A percentile compares a stretch with the other conserved stretches of the same genome.
Conservation (phyloP, 1,284 basidiomycete species). For the Anthracocystis panici-leucophaei region DNA sequence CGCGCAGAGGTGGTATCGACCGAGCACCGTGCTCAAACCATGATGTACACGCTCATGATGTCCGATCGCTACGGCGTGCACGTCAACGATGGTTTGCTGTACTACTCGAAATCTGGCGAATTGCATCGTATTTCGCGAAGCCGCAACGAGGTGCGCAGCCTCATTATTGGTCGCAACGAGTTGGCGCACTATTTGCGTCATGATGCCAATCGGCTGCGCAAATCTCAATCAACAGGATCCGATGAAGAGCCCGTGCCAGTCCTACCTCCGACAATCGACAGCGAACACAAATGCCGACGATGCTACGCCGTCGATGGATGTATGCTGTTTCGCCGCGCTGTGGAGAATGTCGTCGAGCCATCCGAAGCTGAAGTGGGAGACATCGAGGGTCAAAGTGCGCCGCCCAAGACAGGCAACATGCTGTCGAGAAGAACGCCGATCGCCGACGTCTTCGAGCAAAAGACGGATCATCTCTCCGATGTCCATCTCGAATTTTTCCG, state of each 20-base stretch:
- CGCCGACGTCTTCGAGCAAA: slow-evolving; percentile 80
- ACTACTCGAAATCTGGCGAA: slow-evolving; percentile 91
- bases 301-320: slow-evolving; percentile 89
- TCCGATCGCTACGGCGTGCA: slow-evolving; percentile 82
- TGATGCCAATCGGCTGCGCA: slow-evolving; percentile 43
- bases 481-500: slow-evolving; percentile 83
- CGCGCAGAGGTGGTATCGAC: slow-evolving; percentile 75
- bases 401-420: slow-evolving; percentile 6
- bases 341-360: slow-evolving; percentile 54
- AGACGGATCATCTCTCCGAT: slow-evolving; percentile 82
- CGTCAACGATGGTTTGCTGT: slow-evolving; percentile 81
- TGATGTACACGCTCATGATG: slow-evolving; percentile 93
- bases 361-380: slow-evolving; percentile 10
- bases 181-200: slow-evolving; percentile 79
- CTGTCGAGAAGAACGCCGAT: slow-evolving; percentile 73
- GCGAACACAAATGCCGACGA: slow-evolving; percentile 79
- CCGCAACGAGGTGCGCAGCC: slow-evolving; percentile 84
- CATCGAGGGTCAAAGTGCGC: slow-evolving; percentile 7
- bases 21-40: slow-evolving; percentile 96
- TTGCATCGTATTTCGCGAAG: slow-evolving; percentile 82
- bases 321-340: slow-evolving; percentile 88
- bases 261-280: slow-evolving; percentile 84
- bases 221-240: slow-evolving; percentile 10
- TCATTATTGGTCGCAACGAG: slow-evolving; percentile 86
- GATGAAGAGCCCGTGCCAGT: slow-evolving; percentile 32